phyloP scores from a whole-genome alignment of 495 filamentous ascomycete species.

The Penicillium atrosanguineum region DNA sequence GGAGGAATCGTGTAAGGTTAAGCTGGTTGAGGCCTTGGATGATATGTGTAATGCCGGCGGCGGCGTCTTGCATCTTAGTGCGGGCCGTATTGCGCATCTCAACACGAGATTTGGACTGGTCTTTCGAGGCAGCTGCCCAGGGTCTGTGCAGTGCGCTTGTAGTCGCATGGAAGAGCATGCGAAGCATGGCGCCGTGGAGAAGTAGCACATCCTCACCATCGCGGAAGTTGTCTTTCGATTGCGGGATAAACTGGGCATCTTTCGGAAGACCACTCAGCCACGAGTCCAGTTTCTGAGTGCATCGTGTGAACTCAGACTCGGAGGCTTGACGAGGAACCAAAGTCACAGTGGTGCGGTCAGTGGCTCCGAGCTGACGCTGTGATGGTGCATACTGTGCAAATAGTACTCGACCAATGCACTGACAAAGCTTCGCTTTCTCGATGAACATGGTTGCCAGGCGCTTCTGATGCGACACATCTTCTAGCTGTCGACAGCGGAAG shows the following conservation, averaged over 20 bases:
- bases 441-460: constrained; percentile 82
- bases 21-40: constrained; percentile 65
- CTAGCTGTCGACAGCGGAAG: constrained; percentile 40
- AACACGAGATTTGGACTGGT: constrained; percentile 38
- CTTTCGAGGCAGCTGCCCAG: constrained; percentile 59
- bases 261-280: constrained; percentile 69
- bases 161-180: constrained; percentile 85
- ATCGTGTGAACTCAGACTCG: constrained; percentile 61
- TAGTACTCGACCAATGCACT: constrained; percentile 77
- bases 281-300: constrained; percentile 65
- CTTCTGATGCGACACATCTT: constrained; percentile 54
- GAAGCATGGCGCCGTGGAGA: constrained; percentile 71
- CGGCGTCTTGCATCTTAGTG: constrained; percentile 70
- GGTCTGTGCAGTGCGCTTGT: constrained; percentile 81
- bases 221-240: constrained; percentile 29
- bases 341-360: constrained; percentile 75
- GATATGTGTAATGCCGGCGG: constrained; percentile 72
- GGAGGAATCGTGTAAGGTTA: constrained; percentile 70
- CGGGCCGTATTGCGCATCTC: constrained; percentile 54
- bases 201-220: constrained; percentile 56
- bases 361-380: constrained; percentile 63
- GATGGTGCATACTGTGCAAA: constrained; percentile 72
- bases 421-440: constrained; percentile 78
- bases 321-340: constrained; percentile 75
- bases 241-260: constrained; percentile 44